Evolutionary conservation across 2,329 filamentous ascomycete genomes (phyloP), one percentile per base, ranked within the genome.

Genomic region (Phoma sp.): DNA sequence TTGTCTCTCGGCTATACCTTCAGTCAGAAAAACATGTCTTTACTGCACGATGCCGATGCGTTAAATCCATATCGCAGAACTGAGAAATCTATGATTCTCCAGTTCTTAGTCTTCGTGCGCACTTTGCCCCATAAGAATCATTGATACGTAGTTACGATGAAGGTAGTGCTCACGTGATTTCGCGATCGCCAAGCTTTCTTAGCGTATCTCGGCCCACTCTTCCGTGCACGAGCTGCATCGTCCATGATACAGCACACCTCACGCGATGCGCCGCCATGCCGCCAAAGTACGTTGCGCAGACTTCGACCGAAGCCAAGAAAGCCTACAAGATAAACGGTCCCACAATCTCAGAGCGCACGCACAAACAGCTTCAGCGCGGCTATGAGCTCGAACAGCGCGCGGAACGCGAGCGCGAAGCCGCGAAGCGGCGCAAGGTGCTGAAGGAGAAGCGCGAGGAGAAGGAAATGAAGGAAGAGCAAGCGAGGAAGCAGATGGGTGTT

Each of bases 341-440:
- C 2, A 51, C 52, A 2, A 47, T 73, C 8, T 60, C 65, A 7
- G 68, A 68, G 33, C 60, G 56, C 10, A 64, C 72, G 35, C 58
- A 59, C 37, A 68, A 65, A 23, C 68, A 67, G 43, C 65, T 75
- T 4, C 62, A 75, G 41, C 71, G 71, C 46, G 66, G 45, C 4
- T 40, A 54, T 36, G 67, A 71, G 30, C 58, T 73, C 36, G 71
- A 75, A 18, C 52, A 67, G 42, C 71, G 73, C 48, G 74, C 73
- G 13, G 52, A 61, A 37, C 60, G 59, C 27, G 36, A 69, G n/a
- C 71, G 68, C 37, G 72, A 74, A 40, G 62, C 64, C 27, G 73
- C 75, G 42, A 59, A 68, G 22, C 58, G 66, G 11, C 64, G 65
- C 37, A 68, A 65, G 47, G 51, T 55, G 7, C 64, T 65, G 6